A percentile compares a stretch with the other conserved stretches of the same genome.
phyloP scores from a whole-genome alignment of 2,329 filamentous ascomycete genomes.

The Aspergillus sergii region DNA sequence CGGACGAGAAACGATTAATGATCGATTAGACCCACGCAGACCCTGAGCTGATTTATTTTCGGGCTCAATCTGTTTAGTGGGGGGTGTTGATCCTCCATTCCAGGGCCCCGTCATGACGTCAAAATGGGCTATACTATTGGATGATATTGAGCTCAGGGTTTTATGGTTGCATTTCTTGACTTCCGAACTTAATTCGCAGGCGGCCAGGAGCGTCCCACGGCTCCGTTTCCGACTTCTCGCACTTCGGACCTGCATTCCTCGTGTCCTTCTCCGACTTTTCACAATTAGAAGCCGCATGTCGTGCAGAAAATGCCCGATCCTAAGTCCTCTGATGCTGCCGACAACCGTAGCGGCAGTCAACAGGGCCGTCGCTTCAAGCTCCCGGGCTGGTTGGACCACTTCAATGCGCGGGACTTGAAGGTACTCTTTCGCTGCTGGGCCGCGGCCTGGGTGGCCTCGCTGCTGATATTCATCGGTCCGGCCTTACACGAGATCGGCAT shows the following conservation, averaged over 20 bases:
- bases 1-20: neutral
- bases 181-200: neutral
- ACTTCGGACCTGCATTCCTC: neutral
- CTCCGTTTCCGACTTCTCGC: neutral
- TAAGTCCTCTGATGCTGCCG: neutral
- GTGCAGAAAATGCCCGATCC: conserved; percentile 1
- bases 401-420: conserved; percentile 53
- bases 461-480: conserved; percentile 54
- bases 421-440: conserved; percentile 50
- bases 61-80: neutral
- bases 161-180: neutral
- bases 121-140: neutral
- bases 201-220: neutral
- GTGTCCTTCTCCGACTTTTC: neutral
- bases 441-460: conserved; percentile 49
- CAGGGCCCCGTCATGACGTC: neutral
- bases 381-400: conserved; percentile 43
- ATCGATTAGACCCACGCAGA: neutral
- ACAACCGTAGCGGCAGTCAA: neutral
- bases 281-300: neutral
- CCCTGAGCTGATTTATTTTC: neutral
- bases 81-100: neutral
- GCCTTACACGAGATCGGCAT: conserved; percentile 44
- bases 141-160: neutral
- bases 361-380: conserved; percentile 18